Conservation (phyloP, 306 rosid genomes). For the Parietaria judaica region DNA sequence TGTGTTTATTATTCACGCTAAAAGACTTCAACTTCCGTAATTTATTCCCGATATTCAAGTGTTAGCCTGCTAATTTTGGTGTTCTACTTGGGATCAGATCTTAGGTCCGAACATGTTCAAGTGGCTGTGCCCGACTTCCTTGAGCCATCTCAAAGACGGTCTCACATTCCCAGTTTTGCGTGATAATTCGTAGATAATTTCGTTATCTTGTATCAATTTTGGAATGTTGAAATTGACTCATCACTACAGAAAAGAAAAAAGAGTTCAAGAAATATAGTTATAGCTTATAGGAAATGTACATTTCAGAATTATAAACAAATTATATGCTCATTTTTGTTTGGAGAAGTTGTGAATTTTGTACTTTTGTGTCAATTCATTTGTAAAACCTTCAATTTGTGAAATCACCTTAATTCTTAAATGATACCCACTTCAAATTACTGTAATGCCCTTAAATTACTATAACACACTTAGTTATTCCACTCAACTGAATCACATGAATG, state of each 20-base stretch:
- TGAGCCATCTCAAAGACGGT: slow-evolving; percentile 74
- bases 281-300: no score
- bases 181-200: slow-evolving; percentile 33
- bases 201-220: slow-evolving; percentile 10
- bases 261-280: no score
- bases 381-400: no score
- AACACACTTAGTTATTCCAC: no score
- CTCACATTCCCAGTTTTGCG: slow-evolving; percentile 52
- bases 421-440: no score
- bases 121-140: slow-evolving; percentile 73
- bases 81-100: slow-evolving; percentile 35
- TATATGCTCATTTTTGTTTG: no score
- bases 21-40: neutral
- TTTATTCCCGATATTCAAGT: slow-evolving; percentile 1
- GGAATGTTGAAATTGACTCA: slow-evolving; percentile 5
- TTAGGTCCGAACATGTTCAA: slow-evolving; percentile 74
- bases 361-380: no score
- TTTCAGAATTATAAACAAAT: no score
- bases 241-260: neutral
- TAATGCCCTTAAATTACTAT: no score
- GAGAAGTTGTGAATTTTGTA: no score
- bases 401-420: neutral
- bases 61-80: slow-evolving; percentile 12
- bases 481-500: no score
- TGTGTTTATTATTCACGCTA: neutral